Evolutionary conservation across 257 asterid species (phyloP), one percentile per base, ranked within the genome.

Genomic region (Lavandula angustifolia): DNA sequence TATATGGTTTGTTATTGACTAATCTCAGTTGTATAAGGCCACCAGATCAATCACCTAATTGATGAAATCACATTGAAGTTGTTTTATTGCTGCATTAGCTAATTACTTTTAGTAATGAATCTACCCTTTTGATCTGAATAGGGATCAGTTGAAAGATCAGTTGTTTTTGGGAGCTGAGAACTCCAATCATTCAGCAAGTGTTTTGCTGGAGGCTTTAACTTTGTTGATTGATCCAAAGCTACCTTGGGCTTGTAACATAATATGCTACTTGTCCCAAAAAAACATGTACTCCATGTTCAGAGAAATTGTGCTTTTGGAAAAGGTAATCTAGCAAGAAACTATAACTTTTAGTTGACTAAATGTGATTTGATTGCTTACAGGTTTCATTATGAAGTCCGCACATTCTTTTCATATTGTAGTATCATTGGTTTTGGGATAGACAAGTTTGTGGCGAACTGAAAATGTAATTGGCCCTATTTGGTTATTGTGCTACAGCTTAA

Each of bases 161-260:
- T 75, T 81, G 41, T 78, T 87, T 75, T 54, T 67, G 67, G 74
- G 70, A 40, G 78, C 80, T 71, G 81, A 81, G 79, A 78, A 68
- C 68, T 73, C 76, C 69, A 75, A 76, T 67, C 73, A 69, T 66
- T 81, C 94, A 44, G 88, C 82, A 69, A 73, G 52, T 17, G 73
- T 86, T 71, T 82, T 90, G 71, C 69, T 94, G 43, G 92, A 87
- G 76, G 79, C 95, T 12, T 75, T 87, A 52, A 67, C 64, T 62
- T 60, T 81, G 64, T 71, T 90, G 78, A 76, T 81, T 67, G 94
- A 90, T 74, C 73, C 35, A 58, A 77, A 73, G 75, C 92, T 87
- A 68, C 97, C 97, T 34, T 94, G 99, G 99, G 84, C 92, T 66
- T 90, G 96, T 80, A 83, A 68, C 67, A 76, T 84, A 71, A 82